These are phyloP conservation scores for Claviceps sp. DNA, from an alignment of 2,329 filamentous ascomycete genomes.

Conservation along the genomic window DNA sequence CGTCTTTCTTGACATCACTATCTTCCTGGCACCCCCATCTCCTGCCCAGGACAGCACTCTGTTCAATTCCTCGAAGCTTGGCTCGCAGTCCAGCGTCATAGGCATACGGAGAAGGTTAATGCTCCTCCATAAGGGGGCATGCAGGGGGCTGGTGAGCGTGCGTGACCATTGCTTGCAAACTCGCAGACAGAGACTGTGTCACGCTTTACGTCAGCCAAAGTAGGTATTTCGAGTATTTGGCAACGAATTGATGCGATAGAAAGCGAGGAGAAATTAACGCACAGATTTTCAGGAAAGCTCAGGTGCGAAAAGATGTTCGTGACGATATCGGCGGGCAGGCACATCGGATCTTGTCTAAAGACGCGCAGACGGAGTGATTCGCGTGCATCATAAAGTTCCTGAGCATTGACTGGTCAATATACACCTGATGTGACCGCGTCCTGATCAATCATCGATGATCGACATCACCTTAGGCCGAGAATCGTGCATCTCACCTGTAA, in stretches of 20 bases:
- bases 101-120: too few species aligned
- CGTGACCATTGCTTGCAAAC: conserved; percentile 16
- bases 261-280: conserved; percentile 1
- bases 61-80: too few species aligned
- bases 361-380: conserved; percentile 19
- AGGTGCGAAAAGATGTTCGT: conserved; percentile 13
- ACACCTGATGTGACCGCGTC: too few species aligned
- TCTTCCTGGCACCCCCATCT: too few species aligned
- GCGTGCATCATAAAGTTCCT: conserved; percentile 20
- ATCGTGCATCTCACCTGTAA: conserved; percentile 17
- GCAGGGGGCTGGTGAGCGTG: conserved; percentile 10
- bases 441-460: neutral
- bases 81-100: too few species aligned
- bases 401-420: neutral
- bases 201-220: neutral
- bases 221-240: neutral
- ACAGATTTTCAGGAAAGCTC: conserved; percentile 18
- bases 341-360: conserved; percentile 8
- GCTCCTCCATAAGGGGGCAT: too few species aligned
- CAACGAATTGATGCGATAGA: neutral
- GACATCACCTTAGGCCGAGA: neutral
- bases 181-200: conserved; percentile 6
- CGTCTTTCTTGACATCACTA: too few species aligned
- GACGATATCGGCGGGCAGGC: conserved; percentile 23
- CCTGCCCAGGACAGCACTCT: too few species aligned